A percentile compares a stretch with the other conserved stretches of the same genome.
Conservation (phyloP, 1,284 basidiomycete genomes). For the Tilletia horrida region DNA sequence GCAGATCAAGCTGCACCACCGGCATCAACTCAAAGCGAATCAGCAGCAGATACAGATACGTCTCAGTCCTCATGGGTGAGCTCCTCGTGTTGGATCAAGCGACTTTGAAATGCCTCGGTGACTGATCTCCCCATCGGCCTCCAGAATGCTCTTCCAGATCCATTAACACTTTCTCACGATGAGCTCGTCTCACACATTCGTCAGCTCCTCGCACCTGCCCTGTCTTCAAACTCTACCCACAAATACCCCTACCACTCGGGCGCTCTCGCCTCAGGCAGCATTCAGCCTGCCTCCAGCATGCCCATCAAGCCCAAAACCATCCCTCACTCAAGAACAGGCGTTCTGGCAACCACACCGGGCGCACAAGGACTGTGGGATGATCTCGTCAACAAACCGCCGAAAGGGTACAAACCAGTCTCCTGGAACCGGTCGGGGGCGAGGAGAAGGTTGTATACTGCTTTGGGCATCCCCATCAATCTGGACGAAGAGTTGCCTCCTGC, state of each 20-base stretch:
- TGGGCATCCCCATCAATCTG: constrained; percentile 3
- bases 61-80: background rate
- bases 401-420: constrained; percentile 6
- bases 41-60: background rate
- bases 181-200: background rate
- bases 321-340: background rate
- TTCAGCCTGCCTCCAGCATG: background rate
- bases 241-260: constrained; percentile 3
- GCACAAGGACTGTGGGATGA: constrained; percentile 12
- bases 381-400: constrained; percentile 1
- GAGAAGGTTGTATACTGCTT: constrained; percentile 3
- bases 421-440: constrained; percentile 5
- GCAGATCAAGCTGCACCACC: background rate
- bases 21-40: background rate
- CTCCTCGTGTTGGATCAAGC: background rate
- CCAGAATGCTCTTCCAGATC: constrained; percentile 6
- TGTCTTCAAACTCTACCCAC: background rate
- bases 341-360: background rate
- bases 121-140: background rate
- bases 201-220: background rate
- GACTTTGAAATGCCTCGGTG: background rate
- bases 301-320: constrained; percentile 11
- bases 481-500: constrained; percentile 8
- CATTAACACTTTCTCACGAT: background rate
- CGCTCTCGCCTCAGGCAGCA: background rate